Evolutionary conservation across 176 grass and related monocot genomes (phyloP).

Genomic region (Cenchrus fungigraminus): DNA sequence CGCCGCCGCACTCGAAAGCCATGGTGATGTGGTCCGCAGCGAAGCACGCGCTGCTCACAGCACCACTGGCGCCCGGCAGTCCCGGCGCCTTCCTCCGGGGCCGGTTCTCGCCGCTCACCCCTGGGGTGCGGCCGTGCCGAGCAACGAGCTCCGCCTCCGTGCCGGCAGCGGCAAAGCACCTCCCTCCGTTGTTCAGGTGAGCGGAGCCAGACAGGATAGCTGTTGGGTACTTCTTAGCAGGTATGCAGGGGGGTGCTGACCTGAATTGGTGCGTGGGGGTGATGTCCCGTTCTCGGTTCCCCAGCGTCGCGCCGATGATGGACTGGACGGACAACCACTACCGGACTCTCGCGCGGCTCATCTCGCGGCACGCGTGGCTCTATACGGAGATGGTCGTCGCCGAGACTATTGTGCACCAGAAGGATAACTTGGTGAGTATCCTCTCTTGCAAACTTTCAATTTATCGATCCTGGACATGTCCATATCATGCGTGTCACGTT

Average conservation of each 20-base stretch:
- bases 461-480: not conserved
- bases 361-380: slow-evolving; percentile 88
- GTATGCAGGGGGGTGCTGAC: not conserved
- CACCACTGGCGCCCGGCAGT: slow-evolving; percentile 6
- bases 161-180: slow-evolving; percentile 23
- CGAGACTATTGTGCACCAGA: slow-evolving; percentile 92
- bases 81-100: not conserved
- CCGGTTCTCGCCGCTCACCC: not conserved
- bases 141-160: slow-evolving; percentile 28
- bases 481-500: not conserved
- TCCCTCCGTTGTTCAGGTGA: slow-evolving; percentile 75
- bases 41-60: slow-evolving; percentile 21
- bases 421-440: slow-evolving; percentile 71
- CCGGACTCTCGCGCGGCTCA: slow-evolving; percentile 82
- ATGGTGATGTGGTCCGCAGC: slow-evolving; percentile 48
- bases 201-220: not conserved
- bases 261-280: slow-evolving; percentile 33
- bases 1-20: slow-evolving; percentile 15
- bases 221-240: not conserved
- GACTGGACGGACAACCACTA: slow-evolving; percentile 98
- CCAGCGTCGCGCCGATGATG: slow-evolving; percentile 98
- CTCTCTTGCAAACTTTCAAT: not conserved
- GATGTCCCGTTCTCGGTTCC: not conserved
- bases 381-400: slow-evolving; percentile 99
- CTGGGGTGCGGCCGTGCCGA: slow-evolving; percentile 12